Evolutionary conservation across 768 basidiomycete species (phyloP).

Genomic region (Tylopilus vinaceipallidus): DNA sequence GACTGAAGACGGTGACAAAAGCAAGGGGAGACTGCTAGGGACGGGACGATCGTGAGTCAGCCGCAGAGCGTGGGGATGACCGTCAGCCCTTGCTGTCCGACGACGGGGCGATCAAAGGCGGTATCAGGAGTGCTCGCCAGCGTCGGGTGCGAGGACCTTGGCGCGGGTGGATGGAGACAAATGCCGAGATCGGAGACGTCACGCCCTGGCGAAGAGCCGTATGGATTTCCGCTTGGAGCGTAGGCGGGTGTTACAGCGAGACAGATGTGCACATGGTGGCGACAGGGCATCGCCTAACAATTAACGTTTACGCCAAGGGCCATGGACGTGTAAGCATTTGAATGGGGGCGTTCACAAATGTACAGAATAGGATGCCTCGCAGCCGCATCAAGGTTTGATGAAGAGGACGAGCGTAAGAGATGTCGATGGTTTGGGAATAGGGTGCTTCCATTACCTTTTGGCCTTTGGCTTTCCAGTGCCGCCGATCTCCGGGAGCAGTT

Average conservation of each 20-base stretch:
- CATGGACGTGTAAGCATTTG: background rate
- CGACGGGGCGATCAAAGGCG: background rate
- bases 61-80: background rate
- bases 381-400: slow-evolving; percentile 31
- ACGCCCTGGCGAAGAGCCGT: background rate
- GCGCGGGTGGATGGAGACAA: background rate
- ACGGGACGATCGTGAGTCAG: background rate
- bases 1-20: background rate
- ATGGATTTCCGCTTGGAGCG: background rate
- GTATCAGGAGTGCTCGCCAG: background rate
- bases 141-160: background rate
- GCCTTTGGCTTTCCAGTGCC: slow-evolving; percentile 13
- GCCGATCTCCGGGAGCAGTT: slow-evolving; percentile 17
- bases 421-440: slow-evolving; percentile 2
- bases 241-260: background rate
- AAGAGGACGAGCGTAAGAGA: slow-evolving; percentile 1
- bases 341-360: slow-evolving; percentile 2
- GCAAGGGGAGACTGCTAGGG: background rate
- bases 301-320: slow-evolving; percentile 18
- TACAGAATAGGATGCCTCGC: slow-evolving; percentile 7
- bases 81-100: background rate
- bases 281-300: slow-evolving; percentile 11
- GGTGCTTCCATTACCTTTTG: slow-evolving; percentile 19
- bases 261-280: slow-evolving; percentile 5
- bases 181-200: slow-evolving; percentile 8